These are phyloP conservation scores for Brettanomyces naardenensis DNA, from an alignment of 805 yeast genomes.

Conservation along the genomic window DNA sequence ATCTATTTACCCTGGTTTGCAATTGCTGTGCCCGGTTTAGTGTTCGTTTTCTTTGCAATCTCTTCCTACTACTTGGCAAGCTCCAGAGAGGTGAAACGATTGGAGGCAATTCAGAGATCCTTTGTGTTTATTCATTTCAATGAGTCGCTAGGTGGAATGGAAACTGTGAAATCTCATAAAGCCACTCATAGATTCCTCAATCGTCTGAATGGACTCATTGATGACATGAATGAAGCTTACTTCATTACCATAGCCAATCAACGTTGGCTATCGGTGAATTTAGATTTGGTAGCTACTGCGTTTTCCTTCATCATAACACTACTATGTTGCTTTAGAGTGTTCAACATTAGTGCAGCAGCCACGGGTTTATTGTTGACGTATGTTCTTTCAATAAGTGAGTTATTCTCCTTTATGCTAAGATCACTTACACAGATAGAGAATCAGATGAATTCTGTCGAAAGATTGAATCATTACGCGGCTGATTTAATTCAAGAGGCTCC, in stretches of 20 bases:
- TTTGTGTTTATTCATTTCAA: conserved; percentile 62
- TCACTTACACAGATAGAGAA: conserved; percentile 66
- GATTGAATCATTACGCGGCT: conserved; percentile 57
- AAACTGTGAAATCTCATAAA: conserved; percentile 55
- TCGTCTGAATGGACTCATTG: conserved; percentile 39
- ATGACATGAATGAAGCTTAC: conserved; percentile 62
- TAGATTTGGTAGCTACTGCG: conserved; percentile 38
- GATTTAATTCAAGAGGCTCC: conserved; percentile 62
- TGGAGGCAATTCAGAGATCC: conserved; percentile 68
- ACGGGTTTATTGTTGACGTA: conserved; percentile 57
- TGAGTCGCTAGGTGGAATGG: conserved; percentile 60
- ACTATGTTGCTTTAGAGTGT: conserved; percentile 52
- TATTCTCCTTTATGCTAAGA: conserved; percentile 44
- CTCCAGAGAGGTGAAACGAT: conserved; percentile 66
- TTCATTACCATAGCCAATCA: conserved; percentile 48
- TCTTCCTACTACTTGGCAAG: conserved; percentile 61
- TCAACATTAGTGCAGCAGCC: conserved; percentile 48
- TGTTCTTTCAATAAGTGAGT: conserved; percentile 50
- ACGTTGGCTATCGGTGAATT: conserved; percentile 54
- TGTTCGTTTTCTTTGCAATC: conserved; percentile 34
- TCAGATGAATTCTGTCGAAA: conserved; percentile 76
- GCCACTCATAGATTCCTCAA: conserved; percentile 32
- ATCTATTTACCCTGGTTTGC: conserved; percentile 74
- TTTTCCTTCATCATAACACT: conserved; percentile 43
- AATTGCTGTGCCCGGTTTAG: conserved; percentile 51